These are phyloP conservation scores for Colletotrichum musae DNA, from an alignment of 2,329 filamentous ascomycete species.

Conservation along the genomic window DNA sequence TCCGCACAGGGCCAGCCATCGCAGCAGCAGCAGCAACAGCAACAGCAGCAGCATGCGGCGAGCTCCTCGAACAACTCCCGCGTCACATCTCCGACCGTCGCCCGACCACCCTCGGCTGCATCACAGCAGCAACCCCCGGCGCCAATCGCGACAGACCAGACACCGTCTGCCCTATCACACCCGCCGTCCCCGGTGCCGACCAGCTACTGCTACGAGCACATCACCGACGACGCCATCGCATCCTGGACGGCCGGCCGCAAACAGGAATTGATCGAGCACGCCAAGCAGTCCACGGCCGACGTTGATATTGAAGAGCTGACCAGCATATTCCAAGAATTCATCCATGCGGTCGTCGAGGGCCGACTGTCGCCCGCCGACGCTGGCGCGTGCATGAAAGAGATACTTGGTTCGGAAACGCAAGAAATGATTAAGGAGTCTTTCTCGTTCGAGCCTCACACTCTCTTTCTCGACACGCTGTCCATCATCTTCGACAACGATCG, in stretches of 20 bases:
- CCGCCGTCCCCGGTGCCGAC: conserved; percentile 54
- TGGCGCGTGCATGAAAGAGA: conserved; percentile 80
- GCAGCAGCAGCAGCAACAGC: conserved; percentile 14
- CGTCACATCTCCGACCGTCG: conserved; percentile 32
- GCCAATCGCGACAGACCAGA: conserved; percentile 45
- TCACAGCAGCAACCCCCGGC: conserved; percentile 49
- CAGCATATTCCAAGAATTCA: conserved; percentile 86
- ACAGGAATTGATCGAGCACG: conserved; percentile 76
- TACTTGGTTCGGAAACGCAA: conserved; percentile 72
- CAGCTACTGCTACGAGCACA: conserved; percentile 79
- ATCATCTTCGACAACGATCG: conserved; percentile 82
- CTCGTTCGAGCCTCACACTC: conserved; percentile 73
- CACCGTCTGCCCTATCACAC: conserved; percentile 42
- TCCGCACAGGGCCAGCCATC: conserved; percentile 56
- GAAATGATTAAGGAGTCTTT: conserved; percentile 65
- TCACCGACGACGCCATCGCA: conserved; percentile 78
- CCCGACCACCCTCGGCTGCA: conserved; percentile 24
- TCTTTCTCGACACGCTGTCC: conserved; percentile 88
- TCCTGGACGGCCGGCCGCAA: conserved; percentile 78
- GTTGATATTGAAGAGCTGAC: conserved; percentile 79
- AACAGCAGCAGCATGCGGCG: conserved; percentile 18
- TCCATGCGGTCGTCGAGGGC: conserved; percentile 80
- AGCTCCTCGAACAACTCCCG: conserved; percentile 33
- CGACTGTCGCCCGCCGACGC: conserved; percentile 78
- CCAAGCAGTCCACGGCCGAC: conserved; percentile 74